phyloP scores from a whole-genome alignment of 441 rosid genomes.

The Corymbia calophylla region DNA sequence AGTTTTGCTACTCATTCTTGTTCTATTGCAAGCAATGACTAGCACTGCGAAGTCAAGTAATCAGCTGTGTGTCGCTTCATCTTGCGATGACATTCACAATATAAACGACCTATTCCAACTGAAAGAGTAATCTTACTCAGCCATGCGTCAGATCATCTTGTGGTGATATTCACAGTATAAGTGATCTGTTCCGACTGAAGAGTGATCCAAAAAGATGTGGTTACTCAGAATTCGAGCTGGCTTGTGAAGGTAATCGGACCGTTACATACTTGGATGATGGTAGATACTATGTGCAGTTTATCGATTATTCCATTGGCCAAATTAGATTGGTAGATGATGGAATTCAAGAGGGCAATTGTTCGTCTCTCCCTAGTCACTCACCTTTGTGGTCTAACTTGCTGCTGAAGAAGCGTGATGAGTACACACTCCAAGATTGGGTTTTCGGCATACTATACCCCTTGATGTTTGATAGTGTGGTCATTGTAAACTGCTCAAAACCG shows the following conservation, averaged over 20 bases:
- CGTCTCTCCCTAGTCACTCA: no score
- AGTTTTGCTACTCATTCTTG: no score
- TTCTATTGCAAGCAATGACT: no score
- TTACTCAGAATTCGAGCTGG: accelerated
- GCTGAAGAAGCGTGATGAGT: no score
- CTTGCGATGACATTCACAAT: no score
- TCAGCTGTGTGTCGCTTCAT: accelerated
- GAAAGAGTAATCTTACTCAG: not conserved
- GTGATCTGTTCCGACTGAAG: accelerated
- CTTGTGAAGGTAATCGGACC: not conserved
- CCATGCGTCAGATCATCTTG: accelerated
- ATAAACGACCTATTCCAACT: no score
- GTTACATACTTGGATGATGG: accelerated
- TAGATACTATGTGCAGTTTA: not conserved
- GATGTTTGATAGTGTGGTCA: no score
- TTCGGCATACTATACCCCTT: no score
- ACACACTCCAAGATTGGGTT: no score
- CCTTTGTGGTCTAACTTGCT: no score
- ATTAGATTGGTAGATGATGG: not conserved
- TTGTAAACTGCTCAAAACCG: no score
- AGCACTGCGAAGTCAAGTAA: not conserved
- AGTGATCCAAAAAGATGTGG: not conserved
- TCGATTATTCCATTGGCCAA: accelerated
- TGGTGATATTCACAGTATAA: not conserved
- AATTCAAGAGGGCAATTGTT: no score